phyloP scores from a whole-genome alignment of 2,329 filamentous ascomycete genomes.

The Monilinia fructigena region DNA sequence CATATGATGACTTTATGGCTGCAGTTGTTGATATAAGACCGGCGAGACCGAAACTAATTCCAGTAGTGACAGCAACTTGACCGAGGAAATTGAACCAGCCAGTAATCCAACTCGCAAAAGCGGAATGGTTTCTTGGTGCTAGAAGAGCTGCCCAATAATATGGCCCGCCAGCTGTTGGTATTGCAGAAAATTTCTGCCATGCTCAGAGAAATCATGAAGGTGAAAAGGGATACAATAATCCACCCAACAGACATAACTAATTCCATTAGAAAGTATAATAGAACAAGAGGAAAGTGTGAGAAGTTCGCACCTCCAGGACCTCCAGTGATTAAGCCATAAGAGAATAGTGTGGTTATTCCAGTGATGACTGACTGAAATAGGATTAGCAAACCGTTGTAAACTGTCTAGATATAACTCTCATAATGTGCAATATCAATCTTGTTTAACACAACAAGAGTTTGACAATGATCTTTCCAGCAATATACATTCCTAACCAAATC shows the following conservation, averaged over 20 bases:
- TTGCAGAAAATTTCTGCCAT: constrained; percentile 60
- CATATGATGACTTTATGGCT: constrained; percentile 46
- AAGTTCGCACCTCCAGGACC: constrained; percentile 53
- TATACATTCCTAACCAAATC: neutral
- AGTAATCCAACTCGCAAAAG: constrained; percentile 50
- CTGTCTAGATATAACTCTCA: constrained; percentile 11
- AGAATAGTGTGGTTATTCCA: constrained; percentile 57
- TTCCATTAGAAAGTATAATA: neutral
- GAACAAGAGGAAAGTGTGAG: neutral
- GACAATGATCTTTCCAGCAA: neutral
- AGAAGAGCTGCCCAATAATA: constrained; percentile 62
- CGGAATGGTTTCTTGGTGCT: constrained; percentile 48
- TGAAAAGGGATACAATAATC: constrained; percentile 56
- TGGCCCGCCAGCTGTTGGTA: constrained; percentile 57
- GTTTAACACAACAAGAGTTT: neutral
- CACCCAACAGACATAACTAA: constrained; percentile 55
- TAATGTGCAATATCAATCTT: neutral
- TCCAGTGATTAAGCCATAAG: constrained; percentile 55
- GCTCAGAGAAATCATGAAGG: constrained; percentile 52
- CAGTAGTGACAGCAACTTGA: constrained; percentile 51
- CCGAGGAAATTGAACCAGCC: constrained; percentile 51
- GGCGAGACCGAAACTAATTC: constrained; percentile 48
- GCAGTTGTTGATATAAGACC: constrained; percentile 48
- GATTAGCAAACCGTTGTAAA: constrained; percentile 1
- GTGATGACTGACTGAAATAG: constrained; percentile 55